Evolutionary conservation across 1,284 basidiomycete species (phyloP).

Genomic region (Sporisorium iseilematis-ciliati): DNA sequence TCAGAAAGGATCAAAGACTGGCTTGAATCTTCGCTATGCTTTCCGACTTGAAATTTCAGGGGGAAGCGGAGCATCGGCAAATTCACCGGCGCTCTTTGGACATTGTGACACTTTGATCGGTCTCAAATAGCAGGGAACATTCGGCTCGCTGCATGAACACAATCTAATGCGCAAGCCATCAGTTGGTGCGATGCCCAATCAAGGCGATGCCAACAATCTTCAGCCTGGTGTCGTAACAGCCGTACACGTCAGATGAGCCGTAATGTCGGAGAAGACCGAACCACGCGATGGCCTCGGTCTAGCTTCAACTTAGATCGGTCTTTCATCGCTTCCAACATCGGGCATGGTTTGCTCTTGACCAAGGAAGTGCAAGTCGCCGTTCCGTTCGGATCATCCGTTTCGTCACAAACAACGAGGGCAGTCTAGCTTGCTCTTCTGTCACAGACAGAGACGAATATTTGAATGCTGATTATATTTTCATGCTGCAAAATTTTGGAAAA

Average conservation of each 20-base stretch:
- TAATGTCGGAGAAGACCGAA: constrained; percentile 17
- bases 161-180: not conserved
- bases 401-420: no score
- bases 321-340: not conserved
- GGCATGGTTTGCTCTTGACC: not conserved
- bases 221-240: not conserved
- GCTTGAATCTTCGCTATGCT: no score
- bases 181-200: constrained; percentile 2
- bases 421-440: not conserved
- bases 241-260: not conserved
- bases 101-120: not conserved
- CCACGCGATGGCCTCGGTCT: not conserved
- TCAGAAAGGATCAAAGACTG: no score
- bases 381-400: not conserved
- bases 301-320: constrained; percentile 1
- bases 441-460: not conserved
- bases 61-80: not conserved
- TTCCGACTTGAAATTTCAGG: no score
- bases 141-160: not conserved
- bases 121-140: not conserved
- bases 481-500: not conserved
- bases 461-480: constrained; percentile 15
- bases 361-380: not conserved
- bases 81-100: not conserved
- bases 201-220: not conserved